Evolutionary conservation across 1,284 basidiomycete species (phyloP).

Genomic region (Fomitopsis pinicola): DNA sequence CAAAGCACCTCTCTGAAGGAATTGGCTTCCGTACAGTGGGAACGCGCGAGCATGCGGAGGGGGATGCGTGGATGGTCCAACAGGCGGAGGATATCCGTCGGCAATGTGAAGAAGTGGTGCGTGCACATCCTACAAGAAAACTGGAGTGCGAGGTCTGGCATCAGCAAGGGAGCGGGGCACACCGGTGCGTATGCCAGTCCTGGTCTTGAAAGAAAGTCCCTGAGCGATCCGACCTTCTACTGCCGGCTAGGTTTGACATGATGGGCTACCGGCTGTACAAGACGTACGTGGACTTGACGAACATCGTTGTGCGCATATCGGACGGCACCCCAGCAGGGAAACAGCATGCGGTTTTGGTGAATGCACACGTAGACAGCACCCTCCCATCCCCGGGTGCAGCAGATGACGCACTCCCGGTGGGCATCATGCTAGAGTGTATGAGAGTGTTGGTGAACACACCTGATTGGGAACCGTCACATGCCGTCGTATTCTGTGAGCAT

Average conservation of each 20-base stretch:
- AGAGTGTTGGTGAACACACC: constrained; percentile 76
- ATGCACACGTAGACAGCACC: constrained; percentile 87
- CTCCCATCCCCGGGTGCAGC: constrained; percentile 81
- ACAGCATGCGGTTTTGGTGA: constrained; percentile 82
- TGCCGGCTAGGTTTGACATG: constrained; percentile 69
- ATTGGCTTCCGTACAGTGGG: constrained; percentile 94
- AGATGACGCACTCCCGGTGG: constrained; percentile 85
- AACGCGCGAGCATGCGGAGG: constrained; percentile 82
- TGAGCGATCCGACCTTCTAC: neutral
- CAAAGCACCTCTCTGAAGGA: constrained; percentile 69
- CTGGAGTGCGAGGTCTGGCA: constrained; percentile 86
- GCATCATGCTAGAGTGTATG: constrained; percentile 89
- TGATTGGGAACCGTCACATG: constrained; percentile 71
- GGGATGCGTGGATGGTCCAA: constrained; percentile 79
- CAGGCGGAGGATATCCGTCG: constrained; percentile 58
- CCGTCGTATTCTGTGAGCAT: constrained; percentile 80
- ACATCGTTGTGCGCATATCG: constrained; percentile 87
- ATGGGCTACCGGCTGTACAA: constrained; percentile 86
- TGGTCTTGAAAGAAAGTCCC: neutral
- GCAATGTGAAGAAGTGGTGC: constrained; percentile 56
- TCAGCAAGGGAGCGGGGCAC: constrained; percentile 81
- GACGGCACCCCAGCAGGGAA: constrained; percentile 74
- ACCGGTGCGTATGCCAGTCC: constrained; percentile 55
- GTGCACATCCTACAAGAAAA: constrained; percentile 44
- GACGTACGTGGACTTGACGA: constrained; percentile 84